Base-by-base conservation (phyloP, 495 filamentous ascomycete species). In the Aspergillus ostianus region DNA sequence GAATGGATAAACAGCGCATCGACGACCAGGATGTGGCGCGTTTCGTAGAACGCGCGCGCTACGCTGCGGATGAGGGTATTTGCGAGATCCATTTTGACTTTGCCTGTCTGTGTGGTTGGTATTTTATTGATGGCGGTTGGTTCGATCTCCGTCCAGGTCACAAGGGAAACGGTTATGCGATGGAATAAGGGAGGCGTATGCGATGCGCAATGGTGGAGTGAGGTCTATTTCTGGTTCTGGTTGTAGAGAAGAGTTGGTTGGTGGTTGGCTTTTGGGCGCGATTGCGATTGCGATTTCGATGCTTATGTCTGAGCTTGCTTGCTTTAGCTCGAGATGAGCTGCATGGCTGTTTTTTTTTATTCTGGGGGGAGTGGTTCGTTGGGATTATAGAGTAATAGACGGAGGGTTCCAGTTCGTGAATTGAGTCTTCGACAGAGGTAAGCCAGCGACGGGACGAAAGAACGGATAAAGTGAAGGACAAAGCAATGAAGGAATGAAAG, bases 1-100 rank as follows among this genome's bases (percentile, higher is more conserved):
- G 89, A 91, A 77, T 99, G 94, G 41, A 92, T 84, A 64, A 95
- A 86, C 53, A 99, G 84, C 56, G 95, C 92, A 82, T 99, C 94
- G 36, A 99, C 76, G 18, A 97, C 85, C 27, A 97, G 84, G 60
- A 96, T 88, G 65, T 96, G 89, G 58, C 92, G 85, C 51, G 88
- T 92, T 54, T 92, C 85, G 78, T 96, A 96, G 82, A 99, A 98
- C 56, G 92, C 87, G 69, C 94, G 93, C 59, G 86, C 88, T 54
- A 93, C 88, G 65, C 85, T 93, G 70, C 92, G 90, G 56, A 98
- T 87, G 62, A 99, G 87, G 15, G 87, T 86, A 70, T 91, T 90
- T 36, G 92, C 91, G 51, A 94, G 82, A 70, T 96, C 90, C 90
- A 96, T 96, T 3, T 41, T 41, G 13, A 17, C 2, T 41, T 41